phyloP scores from a whole-genome alignment of 345 rosid species.

The Fremontodendron californicum region DNA sequence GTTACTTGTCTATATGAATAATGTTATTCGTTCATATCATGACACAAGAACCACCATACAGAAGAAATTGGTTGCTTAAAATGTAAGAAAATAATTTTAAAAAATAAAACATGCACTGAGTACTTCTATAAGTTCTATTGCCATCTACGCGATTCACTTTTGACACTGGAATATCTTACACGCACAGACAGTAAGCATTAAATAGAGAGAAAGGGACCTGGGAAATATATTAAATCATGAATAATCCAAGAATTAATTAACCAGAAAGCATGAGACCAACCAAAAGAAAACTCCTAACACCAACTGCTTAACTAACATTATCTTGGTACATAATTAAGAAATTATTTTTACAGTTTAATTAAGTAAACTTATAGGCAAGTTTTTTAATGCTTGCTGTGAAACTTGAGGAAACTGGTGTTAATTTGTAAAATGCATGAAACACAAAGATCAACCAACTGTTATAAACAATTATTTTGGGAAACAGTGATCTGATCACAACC shows the following conservation, averaged over 20 bases:
- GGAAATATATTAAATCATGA: neutral
- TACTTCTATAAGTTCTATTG: neutral
- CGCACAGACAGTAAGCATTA: neutral
- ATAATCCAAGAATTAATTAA: neutral
- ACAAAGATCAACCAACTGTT: neutral
- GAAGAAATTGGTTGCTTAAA: slow-evolving; percentile 7
- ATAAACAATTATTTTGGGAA: neutral
- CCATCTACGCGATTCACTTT: neutral
- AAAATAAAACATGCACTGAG: neutral
- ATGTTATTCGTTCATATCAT: neutral
- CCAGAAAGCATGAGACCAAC: neutral
- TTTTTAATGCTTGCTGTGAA: neutral
- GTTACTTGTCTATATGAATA: neutral
- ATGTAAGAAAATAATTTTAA: neutral
- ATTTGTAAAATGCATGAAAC: neutral
- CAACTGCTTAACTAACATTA: neutral
- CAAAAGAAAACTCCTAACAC: neutral
- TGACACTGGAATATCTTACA: neutral
- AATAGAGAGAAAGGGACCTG: too few relatives aligned
- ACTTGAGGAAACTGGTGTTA: neutral
- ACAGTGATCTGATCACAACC: neutral
- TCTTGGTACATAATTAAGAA: neutral
- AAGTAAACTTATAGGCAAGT: neutral
- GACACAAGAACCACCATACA: neutral
- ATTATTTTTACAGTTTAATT: neutral